Evolutionary conservation across 495 filamentous ascomycete species (phyloP).

Genomic region (Mytilinidion resinicola): DNA sequence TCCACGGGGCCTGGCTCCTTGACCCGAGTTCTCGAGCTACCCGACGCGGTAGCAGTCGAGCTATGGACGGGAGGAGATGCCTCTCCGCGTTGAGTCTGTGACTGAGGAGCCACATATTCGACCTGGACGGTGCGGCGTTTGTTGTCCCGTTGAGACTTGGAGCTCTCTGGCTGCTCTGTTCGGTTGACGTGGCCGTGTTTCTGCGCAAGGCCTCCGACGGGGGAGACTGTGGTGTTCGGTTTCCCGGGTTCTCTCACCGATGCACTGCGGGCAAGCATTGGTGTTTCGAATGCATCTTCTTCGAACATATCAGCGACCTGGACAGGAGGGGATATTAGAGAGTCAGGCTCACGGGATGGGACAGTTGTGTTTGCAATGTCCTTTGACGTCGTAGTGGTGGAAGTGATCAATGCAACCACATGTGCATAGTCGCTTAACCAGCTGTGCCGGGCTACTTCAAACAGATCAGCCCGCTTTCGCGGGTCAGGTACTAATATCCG

Average conservation of each 20-base stretch:
- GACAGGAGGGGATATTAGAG: not conserved
- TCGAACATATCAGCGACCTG: conserved; percentile 28
- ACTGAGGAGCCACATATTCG: conserved; percentile 91
- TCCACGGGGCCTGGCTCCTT: conserved; percentile 47
- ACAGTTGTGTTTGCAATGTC: conserved; percentile 83
- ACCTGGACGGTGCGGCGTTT: conserved; percentile 95
- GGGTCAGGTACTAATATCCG: conserved; percentile 96
- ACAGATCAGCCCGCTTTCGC: conserved; percentile 87
- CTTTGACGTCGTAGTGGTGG: conserved; percentile 76
- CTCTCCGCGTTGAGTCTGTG: conserved; percentile 67
- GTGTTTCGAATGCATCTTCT: conserved; percentile 54
- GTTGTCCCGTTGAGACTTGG: conserved; percentile 64
- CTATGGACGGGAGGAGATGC: conserved; percentile 23
- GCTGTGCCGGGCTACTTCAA: conserved; percentile 95
- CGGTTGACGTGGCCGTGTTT: conserved; percentile 73
- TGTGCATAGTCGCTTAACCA: conserved; percentile 96
- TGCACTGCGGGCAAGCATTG: conserved; percentile 68
- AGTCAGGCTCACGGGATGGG: conserved; percentile 49
- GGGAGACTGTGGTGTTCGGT: conserved; percentile 49
- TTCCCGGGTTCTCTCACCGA: conserved; percentile 88
- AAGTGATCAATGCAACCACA: conserved; percentile 93
- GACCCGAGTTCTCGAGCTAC: conserved; percentile 43
- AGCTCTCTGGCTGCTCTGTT: conserved; percentile 55
- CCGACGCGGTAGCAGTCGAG: conserved; percentile 33
- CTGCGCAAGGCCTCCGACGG: conserved; percentile 60